phyloP scores from a whole-genome alignment of 495 filamentous ascomycete genomes.

The Copromyces sp. region DNA sequence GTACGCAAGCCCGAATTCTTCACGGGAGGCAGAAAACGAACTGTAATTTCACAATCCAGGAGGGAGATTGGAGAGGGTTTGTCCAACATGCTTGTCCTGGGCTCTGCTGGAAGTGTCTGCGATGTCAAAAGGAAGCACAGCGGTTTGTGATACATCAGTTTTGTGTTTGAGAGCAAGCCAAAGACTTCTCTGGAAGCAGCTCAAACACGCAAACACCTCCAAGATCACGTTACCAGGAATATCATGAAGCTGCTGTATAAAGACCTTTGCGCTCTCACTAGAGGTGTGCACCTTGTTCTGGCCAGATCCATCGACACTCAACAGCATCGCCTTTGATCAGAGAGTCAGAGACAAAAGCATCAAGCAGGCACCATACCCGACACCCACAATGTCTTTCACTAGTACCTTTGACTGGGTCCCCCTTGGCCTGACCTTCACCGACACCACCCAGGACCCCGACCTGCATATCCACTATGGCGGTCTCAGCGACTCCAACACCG shows the following conservation, averaged over 20 bases:
- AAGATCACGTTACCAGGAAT: neutral
- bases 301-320: neutral
- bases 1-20: too few relatives aligned
- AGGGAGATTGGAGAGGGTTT: too few relatives aligned
- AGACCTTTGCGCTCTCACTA: neutral
- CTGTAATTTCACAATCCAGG: too few relatives aligned
- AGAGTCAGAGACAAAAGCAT: too few relatives aligned
- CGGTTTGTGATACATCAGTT: neutral
- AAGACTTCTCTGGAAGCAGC: neutral
- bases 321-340: neutral
- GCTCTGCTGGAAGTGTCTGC: neutral
- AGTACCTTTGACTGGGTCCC: neutral
- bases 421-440: neutral
- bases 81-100: too few relatives aligned
- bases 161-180: neutral
- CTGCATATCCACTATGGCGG: neutral
- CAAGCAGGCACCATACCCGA: too few relatives aligned
- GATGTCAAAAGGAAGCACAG: neutral
- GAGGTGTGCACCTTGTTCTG: neutral
- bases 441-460: neutral
- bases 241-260: neutral
- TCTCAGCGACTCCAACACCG: neutral
- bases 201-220: neutral
- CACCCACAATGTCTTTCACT: neutral
- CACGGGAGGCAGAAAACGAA: too few relatives aligned